Conservation (phyloP, 176 grass and related monocot genomes). For the Avena sativa region DNA sequence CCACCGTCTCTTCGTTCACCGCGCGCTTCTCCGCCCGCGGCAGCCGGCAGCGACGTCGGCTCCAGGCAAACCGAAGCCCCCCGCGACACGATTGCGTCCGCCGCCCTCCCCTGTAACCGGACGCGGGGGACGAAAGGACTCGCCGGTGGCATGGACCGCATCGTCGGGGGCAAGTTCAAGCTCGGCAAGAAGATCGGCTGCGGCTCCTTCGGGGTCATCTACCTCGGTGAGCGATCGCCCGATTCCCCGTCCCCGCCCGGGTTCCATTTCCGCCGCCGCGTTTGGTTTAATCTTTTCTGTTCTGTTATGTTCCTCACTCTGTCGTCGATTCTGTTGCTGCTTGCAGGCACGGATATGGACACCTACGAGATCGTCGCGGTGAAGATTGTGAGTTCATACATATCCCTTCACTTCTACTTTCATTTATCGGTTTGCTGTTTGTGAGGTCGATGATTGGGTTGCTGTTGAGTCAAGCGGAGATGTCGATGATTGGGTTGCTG, state of each 20-base stretch:
- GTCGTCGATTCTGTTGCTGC: background rate
- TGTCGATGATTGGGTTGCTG: background rate
- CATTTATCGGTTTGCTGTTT: background rate
- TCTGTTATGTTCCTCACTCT: background rate
- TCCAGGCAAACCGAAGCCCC: background rate
- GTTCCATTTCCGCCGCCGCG: background rate
- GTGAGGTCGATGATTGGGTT: background rate
- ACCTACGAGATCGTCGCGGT: constrained; percentile 98
- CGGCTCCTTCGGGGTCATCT: constrained; percentile 97
- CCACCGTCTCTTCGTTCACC: background rate
- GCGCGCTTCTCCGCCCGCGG: background rate
- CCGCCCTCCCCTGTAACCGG: background rate
- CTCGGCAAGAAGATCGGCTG: constrained; percentile 93
- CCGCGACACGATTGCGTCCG: background rate
- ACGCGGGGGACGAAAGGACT: background rate
- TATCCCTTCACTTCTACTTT: background rate
- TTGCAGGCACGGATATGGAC: constrained; percentile 86
- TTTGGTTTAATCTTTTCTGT: background rate
- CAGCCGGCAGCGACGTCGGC: background rate
- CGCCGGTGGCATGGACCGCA: constrained; percentile 67
- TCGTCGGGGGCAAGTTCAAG: constrained; percentile 84
- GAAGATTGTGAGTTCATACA: constrained; percentile 73
- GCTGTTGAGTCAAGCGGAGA: background rate
- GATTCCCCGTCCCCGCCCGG: background rate
- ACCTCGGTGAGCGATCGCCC: constrained; percentile 60